Conservation (phyloP, 148 eudicot species). For the Rhododendron vialii region DNA sequence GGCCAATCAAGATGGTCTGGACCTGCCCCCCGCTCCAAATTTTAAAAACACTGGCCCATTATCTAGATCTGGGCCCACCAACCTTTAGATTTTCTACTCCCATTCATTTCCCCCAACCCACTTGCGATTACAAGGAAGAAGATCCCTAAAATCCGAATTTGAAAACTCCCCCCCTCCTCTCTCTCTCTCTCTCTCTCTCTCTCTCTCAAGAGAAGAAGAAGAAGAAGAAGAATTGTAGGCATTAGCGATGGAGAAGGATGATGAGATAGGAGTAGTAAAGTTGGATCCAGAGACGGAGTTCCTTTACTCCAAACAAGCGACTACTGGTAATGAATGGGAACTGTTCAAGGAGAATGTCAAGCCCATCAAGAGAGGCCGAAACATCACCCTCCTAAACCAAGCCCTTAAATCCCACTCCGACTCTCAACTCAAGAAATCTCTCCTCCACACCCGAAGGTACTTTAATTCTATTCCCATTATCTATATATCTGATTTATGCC, state of each 20-base stretch:
- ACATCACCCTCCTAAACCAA: constrained; percentile 58
- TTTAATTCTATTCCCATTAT: not conserved
- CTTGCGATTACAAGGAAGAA: not conserved
- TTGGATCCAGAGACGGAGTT: constrained; percentile 72
- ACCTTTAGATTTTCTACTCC: not conserved
- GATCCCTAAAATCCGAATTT: too few species aligned
- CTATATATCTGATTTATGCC: not conserved
- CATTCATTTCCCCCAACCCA: not conserved
- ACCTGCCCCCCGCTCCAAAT: not conserved
- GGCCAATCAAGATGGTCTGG: not conserved
- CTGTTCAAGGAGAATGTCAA: constrained; percentile 82
- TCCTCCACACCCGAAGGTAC: constrained; percentile 52
- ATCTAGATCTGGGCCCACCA: not conserved
- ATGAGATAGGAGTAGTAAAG: not conserved
- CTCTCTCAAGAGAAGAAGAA: not conserved
- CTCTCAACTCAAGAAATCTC: constrained; percentile 46
- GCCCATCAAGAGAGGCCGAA: constrained; percentile 83
- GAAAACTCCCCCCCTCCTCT: not conserved
- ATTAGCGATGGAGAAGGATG: not conserved
- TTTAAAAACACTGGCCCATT: not conserved
- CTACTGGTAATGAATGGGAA: constrained; percentile 69
- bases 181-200: not conserved
- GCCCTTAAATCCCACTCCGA: constrained; percentile 61
- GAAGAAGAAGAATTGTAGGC: not conserved
- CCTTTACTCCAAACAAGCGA: constrained; percentile 49